Evolutionary conservation across 345 rosid species (phyloP).

Genomic region (Dipteronia sinensis): DNA sequence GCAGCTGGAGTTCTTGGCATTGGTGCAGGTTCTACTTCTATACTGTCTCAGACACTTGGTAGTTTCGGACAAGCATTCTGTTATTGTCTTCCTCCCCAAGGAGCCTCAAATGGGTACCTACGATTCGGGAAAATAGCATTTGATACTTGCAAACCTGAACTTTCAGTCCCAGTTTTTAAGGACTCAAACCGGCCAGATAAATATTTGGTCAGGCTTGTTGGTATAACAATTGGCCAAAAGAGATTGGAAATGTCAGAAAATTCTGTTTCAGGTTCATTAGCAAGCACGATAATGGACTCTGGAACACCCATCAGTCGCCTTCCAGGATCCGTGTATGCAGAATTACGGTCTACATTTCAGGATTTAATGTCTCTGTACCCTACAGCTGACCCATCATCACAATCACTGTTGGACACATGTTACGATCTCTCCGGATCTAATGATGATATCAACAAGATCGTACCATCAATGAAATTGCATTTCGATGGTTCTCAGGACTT

Average conservation of each 20-base stretch:
- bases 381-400: too few species aligned
- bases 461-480: conserved; percentile 29
- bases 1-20: conserved; percentile 28
- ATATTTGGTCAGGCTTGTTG: conserved; percentile 25
- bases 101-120: conserved; percentile 12
- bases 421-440: conserved; percentile 22
- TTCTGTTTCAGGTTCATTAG: too few species aligned
- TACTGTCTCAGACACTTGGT: conserved; percentile 17
- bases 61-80: conserved; percentile 15
- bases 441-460: background rate
- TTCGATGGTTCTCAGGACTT: conserved; percentile 23
- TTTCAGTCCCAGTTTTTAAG: background rate
- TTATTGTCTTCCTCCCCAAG: conserved; percentile 28
- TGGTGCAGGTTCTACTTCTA: conserved; percentile 1
- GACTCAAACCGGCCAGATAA: background rate
- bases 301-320: too few species aligned
- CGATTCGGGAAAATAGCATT: conserved; percentile 19
- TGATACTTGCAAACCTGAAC: conserved; percentile 12
- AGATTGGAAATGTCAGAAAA: too few species aligned
- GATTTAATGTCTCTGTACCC: conserved; percentile 20
- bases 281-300: too few species aligned
- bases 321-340: too few species aligned
- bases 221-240: background rate
- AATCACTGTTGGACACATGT: conserved; percentile 24
- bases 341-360: background rate